Percentiles rank a stretch among this genome's conserved stretches.
phyloP scores from a whole-genome alignment of 495 filamentous ascomycete species.

The Paragyromitra xinjiangensis region DNA sequence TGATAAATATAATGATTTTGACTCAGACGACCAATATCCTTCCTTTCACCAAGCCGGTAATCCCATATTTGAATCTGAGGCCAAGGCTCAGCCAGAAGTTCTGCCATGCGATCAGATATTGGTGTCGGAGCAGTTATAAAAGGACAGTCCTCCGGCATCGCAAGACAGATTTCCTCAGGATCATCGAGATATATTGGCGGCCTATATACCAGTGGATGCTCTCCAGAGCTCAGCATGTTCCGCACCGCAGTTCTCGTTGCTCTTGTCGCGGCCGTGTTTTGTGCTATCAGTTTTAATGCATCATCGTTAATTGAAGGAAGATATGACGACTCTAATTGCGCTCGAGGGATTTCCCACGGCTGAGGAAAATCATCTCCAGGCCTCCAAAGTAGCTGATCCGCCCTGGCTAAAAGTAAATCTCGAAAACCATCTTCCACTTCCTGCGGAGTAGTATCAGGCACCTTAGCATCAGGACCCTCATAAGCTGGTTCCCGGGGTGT shows the following conservation, averaged over 20 bases:
- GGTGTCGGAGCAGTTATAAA: slow-evolving; percentile 7
- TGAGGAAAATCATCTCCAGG: background rate
- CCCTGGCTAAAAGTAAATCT: too few species aligned
- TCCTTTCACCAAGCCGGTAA: background rate
- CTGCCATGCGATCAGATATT: background rate
- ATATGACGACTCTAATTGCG: background rate
- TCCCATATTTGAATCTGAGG: slow-evolving; percentile 18
- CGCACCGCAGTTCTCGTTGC: background rate
- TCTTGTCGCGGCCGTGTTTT: too few species aligned
- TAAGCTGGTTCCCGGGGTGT: background rate
- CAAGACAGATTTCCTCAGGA: slow-evolving; percentile 8
- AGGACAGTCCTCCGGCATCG: slow-evolving; percentile 22
- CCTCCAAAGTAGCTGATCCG: background rate
- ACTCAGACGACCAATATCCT: background rate
- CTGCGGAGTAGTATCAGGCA: background rate
- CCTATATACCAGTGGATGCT: background rate
- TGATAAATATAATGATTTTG: slow-evolving; percentile 27
- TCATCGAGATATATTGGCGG: slow-evolving; percentile 10
- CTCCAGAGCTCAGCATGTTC: background rate
- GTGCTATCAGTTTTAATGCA: slow-evolving; percentile 1
- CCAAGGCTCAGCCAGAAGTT: background rate
- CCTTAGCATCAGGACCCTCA: background rate
- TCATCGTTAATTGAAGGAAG: background rate
- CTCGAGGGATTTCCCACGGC: too few species aligned
- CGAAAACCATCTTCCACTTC: background rate